Base-by-base conservation (phyloP, 148 eudicot genomes). In the Spergularia bocconei region DNA sequence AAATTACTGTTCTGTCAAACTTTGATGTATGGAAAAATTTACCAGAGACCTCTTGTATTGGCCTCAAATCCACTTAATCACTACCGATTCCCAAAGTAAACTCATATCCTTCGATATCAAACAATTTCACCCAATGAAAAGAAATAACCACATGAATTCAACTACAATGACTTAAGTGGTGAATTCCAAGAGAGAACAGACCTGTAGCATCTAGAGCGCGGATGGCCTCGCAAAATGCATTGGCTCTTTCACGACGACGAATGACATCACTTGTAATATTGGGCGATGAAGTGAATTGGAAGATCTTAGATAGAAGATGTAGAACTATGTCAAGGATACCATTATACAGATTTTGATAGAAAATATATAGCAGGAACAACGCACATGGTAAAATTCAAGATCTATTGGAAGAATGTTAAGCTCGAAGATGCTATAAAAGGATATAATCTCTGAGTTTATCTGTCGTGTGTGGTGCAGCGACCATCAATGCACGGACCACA, bases 141-240 rank as follows among this genome's bases (percentile, higher is more conserved):
- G 23, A 52, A 69, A 52, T 5, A 25, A 9, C 36, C 36, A 48
- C 20, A 65, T 63, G 41, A 38, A 62, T 62, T 25, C 69, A 65
- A 38, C n/a, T 13, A 47, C 15, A 47, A 25, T 47, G 56, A 4
- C 48, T 67, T 20, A 47, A 48, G 29, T 14, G 14, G 10, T 52
- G 59, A 69, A 48, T 74, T 81, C 58, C 36, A 33, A 53, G 21
- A 67, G 75, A 54, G 67, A 77, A 71, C 85, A 68, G 63, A 94
- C 98, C 98, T 87, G 97, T 91, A 82, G 98, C 98, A 90, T 94
- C 98, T 52, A 94, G 90, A 66, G 98, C 98, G 70, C 98, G 98
- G 58, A 92, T 87, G 57, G 97, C 86, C 86, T 94, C 98, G 67
- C 97, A 94, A 83, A 92, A 90, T 59, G 98, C 92, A 86, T 94